Evolutionary conservation across 306 rosid genomes (phyloP).

Genomic region (Amphicarpaea edgeworthii): DNA sequence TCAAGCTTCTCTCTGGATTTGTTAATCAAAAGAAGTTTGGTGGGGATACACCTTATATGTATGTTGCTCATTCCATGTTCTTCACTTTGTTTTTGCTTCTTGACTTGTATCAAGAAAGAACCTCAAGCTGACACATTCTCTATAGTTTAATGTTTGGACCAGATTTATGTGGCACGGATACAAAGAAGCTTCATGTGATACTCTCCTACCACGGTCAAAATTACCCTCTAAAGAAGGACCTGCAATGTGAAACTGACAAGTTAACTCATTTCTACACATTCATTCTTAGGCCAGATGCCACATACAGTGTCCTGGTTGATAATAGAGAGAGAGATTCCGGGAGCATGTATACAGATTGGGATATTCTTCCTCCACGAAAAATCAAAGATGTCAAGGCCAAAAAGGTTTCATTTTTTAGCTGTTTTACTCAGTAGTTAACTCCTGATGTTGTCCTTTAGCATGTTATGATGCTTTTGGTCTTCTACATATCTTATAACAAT

Average conservation of each 20-base stretch:
- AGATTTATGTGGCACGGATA: conserved; percentile 91
- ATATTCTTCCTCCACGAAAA: conserved; percentile 69
- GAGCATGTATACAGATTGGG: conserved; percentile 69
- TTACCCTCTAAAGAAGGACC: conserved; percentile 92
- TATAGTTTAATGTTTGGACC: conserved; percentile 97
- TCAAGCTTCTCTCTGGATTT: conserved; percentile 92
- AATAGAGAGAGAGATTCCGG: conserved; percentile 83
- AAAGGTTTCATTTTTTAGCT: conserved; percentile 52
- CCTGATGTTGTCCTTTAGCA: conserved; percentile 9
- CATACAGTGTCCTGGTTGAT: conserved; percentile 83
- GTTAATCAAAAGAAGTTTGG: conserved; percentile 97
- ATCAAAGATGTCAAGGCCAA: conserved; percentile 64
- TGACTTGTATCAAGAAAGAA: conserved; percentile 1
- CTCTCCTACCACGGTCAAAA: conserved; percentile 98
- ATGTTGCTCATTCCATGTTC: conserved; percentile 42
- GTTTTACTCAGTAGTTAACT: conserved; percentile 28
- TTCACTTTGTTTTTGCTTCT: conserved; percentile 20
- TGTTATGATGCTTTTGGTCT: conserved; percentile 32
- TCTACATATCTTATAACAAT: conserved; percentile 14
- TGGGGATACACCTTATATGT: conserved; percentile 99
- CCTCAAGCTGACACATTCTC: conserved; percentile 47
- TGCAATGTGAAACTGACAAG: conserved; percentile 95
- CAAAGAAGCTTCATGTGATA: conserved; percentile 90
- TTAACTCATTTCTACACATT: conserved; percentile 97
- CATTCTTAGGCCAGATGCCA: conserved; percentile 90